Evolutionary conservation across 2,329 filamentous ascomycete species (phyloP).

Genomic region (Fusarium sp.): DNA sequence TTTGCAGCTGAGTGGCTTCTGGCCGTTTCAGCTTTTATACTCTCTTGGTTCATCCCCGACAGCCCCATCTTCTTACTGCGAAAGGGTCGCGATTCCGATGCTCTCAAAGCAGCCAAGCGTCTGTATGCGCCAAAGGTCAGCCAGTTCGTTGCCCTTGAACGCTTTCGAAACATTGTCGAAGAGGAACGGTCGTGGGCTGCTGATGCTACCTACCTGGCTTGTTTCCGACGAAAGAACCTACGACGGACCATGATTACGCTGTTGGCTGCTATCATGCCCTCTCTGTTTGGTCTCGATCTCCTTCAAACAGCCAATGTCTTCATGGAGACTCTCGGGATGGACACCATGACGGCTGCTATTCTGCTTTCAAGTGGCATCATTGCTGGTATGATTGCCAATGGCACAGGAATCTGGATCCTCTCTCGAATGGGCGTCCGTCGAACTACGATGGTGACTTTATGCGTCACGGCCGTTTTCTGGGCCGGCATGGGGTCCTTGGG

Average conservation of each 20-base stretch:
- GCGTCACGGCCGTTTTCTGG: neutral
- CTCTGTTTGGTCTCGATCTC: slow-evolving; percentile 3
- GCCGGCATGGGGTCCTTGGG: slow-evolving; percentile 1
- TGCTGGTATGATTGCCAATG: neutral
- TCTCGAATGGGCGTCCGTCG: neutral
- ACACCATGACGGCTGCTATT: neutral
- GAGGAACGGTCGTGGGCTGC: neutral
- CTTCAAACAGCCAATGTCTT: neutral
- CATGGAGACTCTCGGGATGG: neutral
- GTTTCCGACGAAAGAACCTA: slow-evolving; percentile 6
- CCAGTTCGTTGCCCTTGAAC: neutral
- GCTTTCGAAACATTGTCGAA: slow-evolving; percentile 1
- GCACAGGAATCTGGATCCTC: neutral
- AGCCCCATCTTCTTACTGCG: slow-evolving; percentile 4
- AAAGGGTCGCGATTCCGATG: neutral
- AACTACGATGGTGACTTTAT: neutral
- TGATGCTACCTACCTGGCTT: neutral
- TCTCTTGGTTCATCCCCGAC: slow-evolving; percentile 5
- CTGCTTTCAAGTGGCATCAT: slow-evolving; percentile 8
- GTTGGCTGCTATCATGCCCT: neutral
- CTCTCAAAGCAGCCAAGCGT: neutral
- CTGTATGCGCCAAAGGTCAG: neutral
- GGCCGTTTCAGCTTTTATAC: slow-evolving; percentile 3
- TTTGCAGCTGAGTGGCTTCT: slow-evolving; percentile 15
- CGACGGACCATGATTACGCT: slow-evolving; percentile 9